These are phyloP conservation scores for Curvularia sp. DNA, from an alignment of 2,329 filamentous ascomycete genomes.

Conservation along the genomic window DNA sequence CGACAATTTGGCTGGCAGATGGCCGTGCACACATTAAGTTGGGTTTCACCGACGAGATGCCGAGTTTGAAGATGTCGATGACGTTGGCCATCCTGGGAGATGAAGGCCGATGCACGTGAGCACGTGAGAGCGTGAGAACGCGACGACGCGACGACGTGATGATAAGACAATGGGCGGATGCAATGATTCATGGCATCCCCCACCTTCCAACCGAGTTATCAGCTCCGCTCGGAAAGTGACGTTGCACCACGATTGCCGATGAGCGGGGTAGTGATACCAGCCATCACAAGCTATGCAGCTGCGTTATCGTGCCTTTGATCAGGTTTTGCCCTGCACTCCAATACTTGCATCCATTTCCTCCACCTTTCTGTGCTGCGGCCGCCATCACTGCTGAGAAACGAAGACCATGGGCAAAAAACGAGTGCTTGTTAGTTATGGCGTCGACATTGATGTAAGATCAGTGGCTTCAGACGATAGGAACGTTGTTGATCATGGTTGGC, in stretches of 20 bases:
- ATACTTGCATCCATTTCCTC: background rate
- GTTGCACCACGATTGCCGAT: constrained; percentile 2
- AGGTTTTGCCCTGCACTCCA: background rate
- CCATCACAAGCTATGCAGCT: constrained; percentile 1
- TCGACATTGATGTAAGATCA: background rate
- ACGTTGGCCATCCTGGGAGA: background rate
- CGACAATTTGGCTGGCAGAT: background rate
- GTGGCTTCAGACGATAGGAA: background rate
- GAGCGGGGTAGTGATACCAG: constrained; percentile 25
- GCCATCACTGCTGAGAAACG: background rate
- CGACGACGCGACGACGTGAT: constrained; percentile 13
- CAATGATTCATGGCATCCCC: constrained; percentile 17
- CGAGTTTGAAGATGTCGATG: background rate
- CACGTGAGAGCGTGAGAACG: constrained; percentile 8
- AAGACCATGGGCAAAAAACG: background rate
- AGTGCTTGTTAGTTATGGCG: background rate
- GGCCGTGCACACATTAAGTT: background rate
- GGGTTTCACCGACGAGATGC: background rate
- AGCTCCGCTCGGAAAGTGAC: constrained; percentile 2
- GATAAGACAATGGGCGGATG: constrained; percentile 21
- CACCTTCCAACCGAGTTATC: constrained; percentile 18
- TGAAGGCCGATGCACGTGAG: constrained; percentile 1
- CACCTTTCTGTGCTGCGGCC: background rate
- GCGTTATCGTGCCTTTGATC: background rate
- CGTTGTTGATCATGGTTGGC: background rate